A percentile compares a stretch with the other conserved stretches of the same genome.
These are phyloP conservation scores for Fomitopsis pulvina DNA, from an alignment of 768 basidiomycete species.

Conservation along the genomic window DNA sequence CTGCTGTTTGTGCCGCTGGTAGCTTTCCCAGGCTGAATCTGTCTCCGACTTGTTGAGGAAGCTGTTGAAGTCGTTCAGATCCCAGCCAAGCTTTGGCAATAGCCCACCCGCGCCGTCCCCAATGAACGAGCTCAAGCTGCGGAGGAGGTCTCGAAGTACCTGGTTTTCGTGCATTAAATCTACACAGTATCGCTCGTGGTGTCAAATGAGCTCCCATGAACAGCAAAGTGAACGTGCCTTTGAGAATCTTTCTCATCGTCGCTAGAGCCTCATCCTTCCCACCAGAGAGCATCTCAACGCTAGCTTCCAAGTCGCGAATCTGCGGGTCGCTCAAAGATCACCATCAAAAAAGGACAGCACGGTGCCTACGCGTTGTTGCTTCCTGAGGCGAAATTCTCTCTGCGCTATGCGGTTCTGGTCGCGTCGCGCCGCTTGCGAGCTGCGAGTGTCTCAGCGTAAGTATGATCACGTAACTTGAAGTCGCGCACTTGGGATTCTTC, in stretches of 20 bases:
- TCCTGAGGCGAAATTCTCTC: constrained; percentile 85
- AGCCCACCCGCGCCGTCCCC: constrained; percentile 82
- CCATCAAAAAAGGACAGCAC: not conserved
- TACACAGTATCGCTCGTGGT: constrained; percentile 16
- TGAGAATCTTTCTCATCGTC: constrained; percentile 77
- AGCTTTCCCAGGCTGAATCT: constrained; percentile 90
- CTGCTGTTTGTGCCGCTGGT: constrained; percentile 61
- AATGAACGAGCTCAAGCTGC: constrained; percentile 72
- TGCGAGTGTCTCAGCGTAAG: constrained; percentile 28
- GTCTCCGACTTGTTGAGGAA: constrained; percentile 85
- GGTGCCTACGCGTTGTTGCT: constrained; percentile 70
- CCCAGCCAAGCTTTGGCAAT: constrained; percentile 75
- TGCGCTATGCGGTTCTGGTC: constrained; percentile 93
- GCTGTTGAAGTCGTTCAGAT: constrained; percentile 67
- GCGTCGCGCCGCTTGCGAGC: constrained; percentile 82
- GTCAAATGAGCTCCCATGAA: not conserved
- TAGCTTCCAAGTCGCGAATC: constrained; percentile 94
- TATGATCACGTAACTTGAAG: constrained; percentile 21
- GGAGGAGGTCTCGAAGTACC: constrained; percentile 71
- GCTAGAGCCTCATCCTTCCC: constrained; percentile 85
- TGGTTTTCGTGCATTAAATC: constrained; percentile 91
- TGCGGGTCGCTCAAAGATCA: constrained; percentile 23
- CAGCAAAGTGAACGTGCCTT: constrained; percentile 36
- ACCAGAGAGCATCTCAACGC: constrained; percentile 91
- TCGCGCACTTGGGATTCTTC: constrained; percentile 79